Evolutionary conservation across 1,284 basidiomycete genomes (phyloP), one percentile per base, ranked within the genome.

Genomic region (Austropuccinia psidii): DNA sequence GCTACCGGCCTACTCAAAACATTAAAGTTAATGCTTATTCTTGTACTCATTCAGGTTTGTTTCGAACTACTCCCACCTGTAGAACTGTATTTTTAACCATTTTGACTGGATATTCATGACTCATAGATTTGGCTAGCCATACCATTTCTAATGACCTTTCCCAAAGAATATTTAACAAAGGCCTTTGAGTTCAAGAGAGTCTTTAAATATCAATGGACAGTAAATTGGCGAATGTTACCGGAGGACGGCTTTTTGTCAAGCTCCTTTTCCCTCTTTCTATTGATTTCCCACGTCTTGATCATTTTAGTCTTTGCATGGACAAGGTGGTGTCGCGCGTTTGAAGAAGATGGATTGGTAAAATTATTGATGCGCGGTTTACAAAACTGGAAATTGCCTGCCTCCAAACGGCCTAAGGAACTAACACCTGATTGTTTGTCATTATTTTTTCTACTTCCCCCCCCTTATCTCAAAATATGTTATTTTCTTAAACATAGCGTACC

Each of bases 151-250:
- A 80, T 84, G 39, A 82, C 85, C 73, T 83, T 89, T 77, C 82
- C 85, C 3, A 77, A 80, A 75, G 83, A 86, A 19, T 99, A 99
- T 82, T 78, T 92, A 47, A 82, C 81, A 13, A 85, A 85, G 9
- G 89, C 96, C 0, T 99, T 96, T 80, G 88, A 98, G 80, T 84
- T 99, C 73, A 88, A 88, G 1, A 87, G 96, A 15, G 85, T 87
- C 15, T 99, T 99, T 82, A 82, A 96, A 43, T 96, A 91, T 83
- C 88, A 91, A 79, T 99, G 95, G 95, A 98, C 95, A 0, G 94
- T 98, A 75, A 98, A 98, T 80, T 98, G 96, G 94, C 86, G 91
- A 41, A 90, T 97, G 78, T 77, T 98, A 1, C 82, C 85, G 27
- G 90, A 94, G 79, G 82, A 86, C 15, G 83, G 82, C 0, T 98